A percentile compares a stretch with the other conserved stretches of the same genome.
Evolutionary conservation across 169 alveolate genomes (phyloP).

Genomic region (Plasmodium cynomolgi): DNA sequence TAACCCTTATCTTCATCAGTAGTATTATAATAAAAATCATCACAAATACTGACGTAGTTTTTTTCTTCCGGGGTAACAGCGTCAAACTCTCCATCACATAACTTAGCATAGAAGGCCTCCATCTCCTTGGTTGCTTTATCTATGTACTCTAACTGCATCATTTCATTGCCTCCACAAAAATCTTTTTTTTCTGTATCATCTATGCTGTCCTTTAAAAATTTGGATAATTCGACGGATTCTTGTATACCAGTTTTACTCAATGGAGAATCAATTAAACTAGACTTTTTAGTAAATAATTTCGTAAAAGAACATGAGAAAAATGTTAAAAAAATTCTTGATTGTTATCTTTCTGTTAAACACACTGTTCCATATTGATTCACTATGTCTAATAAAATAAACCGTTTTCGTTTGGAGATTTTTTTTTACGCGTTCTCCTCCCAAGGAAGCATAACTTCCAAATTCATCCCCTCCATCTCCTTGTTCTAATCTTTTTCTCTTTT

Average conservation of each 20-base stretch:
- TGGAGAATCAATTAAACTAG: conserved; percentile 22
- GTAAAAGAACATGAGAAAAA: neutral
- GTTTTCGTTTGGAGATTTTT: conserved; percentile 33
- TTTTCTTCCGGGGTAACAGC: neutral
- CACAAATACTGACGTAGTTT: neutral
- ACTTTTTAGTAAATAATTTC: conserved; percentile 14
- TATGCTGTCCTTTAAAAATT: conserved; percentile 1
- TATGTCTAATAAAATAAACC: conserved; percentile 27
- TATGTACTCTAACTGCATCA: neutral
- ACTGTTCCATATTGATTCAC: conserved; percentile 49
- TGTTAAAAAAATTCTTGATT: neutral
- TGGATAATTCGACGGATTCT: conserved; percentile 1
- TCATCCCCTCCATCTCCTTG: neutral
- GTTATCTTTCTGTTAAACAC: conserved; percentile 3
- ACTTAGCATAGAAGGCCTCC: neutral
- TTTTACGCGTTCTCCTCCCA: neutral
- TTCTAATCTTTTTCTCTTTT: neutral
- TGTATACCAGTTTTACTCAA: conserved; percentile 16
- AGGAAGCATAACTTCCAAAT: neutral
- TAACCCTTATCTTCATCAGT: neutral
- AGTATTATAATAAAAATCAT: neutral
- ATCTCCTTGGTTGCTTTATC: neutral
- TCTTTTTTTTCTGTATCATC: neutral
- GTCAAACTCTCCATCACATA: neutral
- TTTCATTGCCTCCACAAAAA: neutral